Conservation (phyloP, 805 yeast genomes). For the Kazachstania africana region DNA sequence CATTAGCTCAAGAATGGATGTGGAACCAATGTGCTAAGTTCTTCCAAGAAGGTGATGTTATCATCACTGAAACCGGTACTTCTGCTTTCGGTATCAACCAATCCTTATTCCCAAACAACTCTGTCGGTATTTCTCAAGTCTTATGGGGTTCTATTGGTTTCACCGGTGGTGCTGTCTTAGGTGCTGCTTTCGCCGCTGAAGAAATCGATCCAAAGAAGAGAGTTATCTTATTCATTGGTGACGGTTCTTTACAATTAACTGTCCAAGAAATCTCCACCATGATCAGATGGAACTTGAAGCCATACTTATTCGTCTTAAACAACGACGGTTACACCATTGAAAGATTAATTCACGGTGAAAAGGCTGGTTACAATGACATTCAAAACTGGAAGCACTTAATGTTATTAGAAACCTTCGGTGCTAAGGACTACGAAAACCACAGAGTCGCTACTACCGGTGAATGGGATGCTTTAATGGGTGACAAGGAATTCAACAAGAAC, state of each 20-base stretch:
- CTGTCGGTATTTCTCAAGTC: constrained; percentile 60
- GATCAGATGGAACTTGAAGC: constrained; percentile 54
- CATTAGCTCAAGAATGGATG: constrained; percentile 53
- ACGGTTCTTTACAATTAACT: constrained; percentile 65
- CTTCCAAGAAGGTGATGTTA: constrained; percentile 55
- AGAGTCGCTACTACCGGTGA: constrained; percentile 48
- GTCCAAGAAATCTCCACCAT: constrained; percentile 64
- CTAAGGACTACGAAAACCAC: constrained; percentile 40
- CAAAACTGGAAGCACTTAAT: constrained; percentile 59
- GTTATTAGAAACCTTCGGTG: constrained; percentile 40
- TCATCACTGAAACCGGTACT: constrained; percentile 65
- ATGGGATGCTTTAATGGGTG: constrained; percentile 38
- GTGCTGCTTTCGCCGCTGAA: constrained; percentile 58
- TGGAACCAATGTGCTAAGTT: constrained; percentile 56
- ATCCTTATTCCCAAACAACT: constrained; percentile 50
- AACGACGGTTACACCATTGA: constrained; percentile 69
- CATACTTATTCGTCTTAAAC: constrained; percentile 58
- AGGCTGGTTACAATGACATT: constrained; percentile 53
- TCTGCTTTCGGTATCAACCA: constrained; percentile 62
- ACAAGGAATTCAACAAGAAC: constrained; percentile 39
- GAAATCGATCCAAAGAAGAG: constrained; percentile 50
- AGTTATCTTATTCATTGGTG: constrained; percentile 60
- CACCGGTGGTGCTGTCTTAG: constrained; percentile 55
- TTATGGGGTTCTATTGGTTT: constrained; percentile 70
- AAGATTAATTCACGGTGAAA: constrained; percentile 59